Evolutionary conservation across 192 early-diverging fungal genomes (phyloP).

Genomic region (Glomus cerebriforme): DNA sequence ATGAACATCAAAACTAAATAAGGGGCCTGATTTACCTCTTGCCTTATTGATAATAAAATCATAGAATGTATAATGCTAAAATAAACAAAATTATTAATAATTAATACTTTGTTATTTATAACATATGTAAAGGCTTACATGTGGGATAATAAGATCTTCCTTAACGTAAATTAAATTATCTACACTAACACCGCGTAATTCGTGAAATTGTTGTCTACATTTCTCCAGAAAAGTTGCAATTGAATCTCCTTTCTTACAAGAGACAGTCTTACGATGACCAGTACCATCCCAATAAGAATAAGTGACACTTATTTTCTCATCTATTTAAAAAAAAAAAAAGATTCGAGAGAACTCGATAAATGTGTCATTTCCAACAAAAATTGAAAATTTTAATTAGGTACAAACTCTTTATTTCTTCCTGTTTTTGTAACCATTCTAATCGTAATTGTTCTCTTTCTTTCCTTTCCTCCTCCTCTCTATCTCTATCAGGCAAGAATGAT

Average conservation of each 20-base stretch:
- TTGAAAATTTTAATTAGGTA: neutral
- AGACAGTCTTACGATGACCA: constrained; percentile 79
- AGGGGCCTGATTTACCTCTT: constrained; percentile 92
- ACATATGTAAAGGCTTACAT: constrained; percentile 52
- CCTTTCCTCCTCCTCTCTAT: constrained; percentile 80
- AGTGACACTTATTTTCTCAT: constrained; percentile 80
- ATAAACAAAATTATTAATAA: neutral
- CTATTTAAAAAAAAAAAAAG: constrained; percentile 30
- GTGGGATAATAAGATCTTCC: constrained; percentile 95
- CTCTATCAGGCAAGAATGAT: constrained; percentile 87
- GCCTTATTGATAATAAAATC: constrained; percentile 96
- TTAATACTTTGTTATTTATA: too few relatives aligned
- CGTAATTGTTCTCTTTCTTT: constrained; percentile 71
- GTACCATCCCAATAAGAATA: constrained; percentile 97
- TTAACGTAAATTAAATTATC: constrained; percentile 92
- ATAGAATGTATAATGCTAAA: constrained; percentile 81
- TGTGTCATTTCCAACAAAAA: neutral
- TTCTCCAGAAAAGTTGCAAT: constrained; percentile 86
- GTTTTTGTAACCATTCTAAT: constrained; percentile 80
- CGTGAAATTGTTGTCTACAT: constrained; percentile 78
- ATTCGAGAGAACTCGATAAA: neutral
- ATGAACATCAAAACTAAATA: constrained; percentile 93
- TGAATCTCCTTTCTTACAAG: constrained; percentile 83
- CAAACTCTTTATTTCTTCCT: constrained; percentile 80
- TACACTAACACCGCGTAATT: constrained; percentile 76